Evolutionary conservation across 176 grass and related monocot species (phyloP), one percentile per base, ranked within the genome.

Genomic region (Tuctoria greenei): DNA sequence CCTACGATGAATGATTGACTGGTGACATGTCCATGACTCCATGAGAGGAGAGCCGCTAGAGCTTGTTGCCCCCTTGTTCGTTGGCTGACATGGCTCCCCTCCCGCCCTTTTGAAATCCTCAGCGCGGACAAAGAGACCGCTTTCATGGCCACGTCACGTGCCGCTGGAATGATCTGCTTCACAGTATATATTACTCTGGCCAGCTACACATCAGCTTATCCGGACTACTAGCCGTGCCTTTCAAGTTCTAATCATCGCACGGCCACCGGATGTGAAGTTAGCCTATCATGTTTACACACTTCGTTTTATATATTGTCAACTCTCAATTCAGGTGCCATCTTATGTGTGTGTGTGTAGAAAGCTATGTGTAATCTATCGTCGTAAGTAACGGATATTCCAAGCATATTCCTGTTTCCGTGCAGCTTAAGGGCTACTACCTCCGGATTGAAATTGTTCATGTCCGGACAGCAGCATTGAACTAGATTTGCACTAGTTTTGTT

Each of bases 221-320:
- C n/a, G n/a, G n/a, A n/a, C n/a, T n/a, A n/a, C n/a, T n/a, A 20
- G 18, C 45, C 45, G 64, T 80, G 64, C 44, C 64, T 81, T 37
- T 80, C 71, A 4, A 3, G 41, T 6, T n/a, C 10, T 45, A 70
- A 71, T 76, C 84, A 71, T 71, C 47, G 71, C 56, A 34, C 68
- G 71, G 45, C 59, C 71, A 6, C 4, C 8, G 65, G 65, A 62
- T 44, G 70, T 60, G 21, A 27, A 17, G 49, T 50, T 55, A 2
- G 36, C 34, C 66, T 55, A 61, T 73, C 37, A 34, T 2, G 39
- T 51, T 17, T 17, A 46, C 46, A 73, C 82, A 20, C 54, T 76
- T 78, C 20, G 18, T 49, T 31, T n/a, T n/a, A n/a, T n/a, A n/a
- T n/a, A n/a, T n/a, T n/a, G n/a, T n/a, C n/a, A n/a, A n/a, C n/a